These are phyloP conservation scores for Termitomyces sp. DNA, from an alignment of 768 basidiomycete species.

Conservation along the genomic window DNA sequence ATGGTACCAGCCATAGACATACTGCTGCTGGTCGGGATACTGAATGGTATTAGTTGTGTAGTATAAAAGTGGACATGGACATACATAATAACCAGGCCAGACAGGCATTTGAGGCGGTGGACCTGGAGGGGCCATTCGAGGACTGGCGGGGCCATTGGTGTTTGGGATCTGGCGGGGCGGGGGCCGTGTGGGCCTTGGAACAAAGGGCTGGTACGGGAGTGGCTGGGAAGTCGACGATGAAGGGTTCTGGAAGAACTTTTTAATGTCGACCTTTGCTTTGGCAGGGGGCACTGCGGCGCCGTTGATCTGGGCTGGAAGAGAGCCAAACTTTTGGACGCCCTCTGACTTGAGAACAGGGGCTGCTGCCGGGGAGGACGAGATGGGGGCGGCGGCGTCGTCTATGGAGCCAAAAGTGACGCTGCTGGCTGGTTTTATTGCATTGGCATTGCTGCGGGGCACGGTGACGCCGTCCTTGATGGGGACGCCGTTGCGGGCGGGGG, in stretches of 20 bases:
- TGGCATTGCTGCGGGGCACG: constrained; percentile 63
- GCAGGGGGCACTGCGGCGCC: constrained; percentile 45
- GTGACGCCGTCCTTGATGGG: constrained; percentile 77
- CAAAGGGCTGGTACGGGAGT: constrained; percentile 35
- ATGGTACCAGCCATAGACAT: constrained; percentile 44
- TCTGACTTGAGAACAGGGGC: constrained; percentile 64
- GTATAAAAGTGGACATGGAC: constrained; percentile 20
- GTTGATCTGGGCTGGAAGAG: constrained; percentile 67
- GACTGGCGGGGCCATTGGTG: constrained; percentile 58
- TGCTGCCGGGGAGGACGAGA: constrained; percentile 80
- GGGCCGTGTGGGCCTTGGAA: constrained; percentile 51
- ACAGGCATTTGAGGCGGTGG: constrained; percentile 44
- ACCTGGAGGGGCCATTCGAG: constrained; percentile 56
- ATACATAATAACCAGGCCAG: constrained; percentile 57
- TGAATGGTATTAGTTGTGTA: constrained; percentile 9
- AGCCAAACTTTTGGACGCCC: constrained; percentile 79
- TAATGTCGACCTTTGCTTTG: constrained; percentile 50
- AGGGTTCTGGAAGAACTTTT: constrained; percentile 59
- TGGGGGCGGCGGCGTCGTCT: constrained; percentile 72
- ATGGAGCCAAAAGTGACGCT: constrained; percentile 93
- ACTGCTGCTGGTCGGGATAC: constrained; percentile 42
- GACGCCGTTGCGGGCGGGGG: constrained; percentile 55
- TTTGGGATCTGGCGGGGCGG: constrained; percentile 57
- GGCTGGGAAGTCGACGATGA: constrained; percentile 37
- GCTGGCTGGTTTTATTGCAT: constrained; percentile 66